Conservation (phyloP, 2,329 filamentous ascomycete genomes). For the Pseudocercospora ulei region DNA sequence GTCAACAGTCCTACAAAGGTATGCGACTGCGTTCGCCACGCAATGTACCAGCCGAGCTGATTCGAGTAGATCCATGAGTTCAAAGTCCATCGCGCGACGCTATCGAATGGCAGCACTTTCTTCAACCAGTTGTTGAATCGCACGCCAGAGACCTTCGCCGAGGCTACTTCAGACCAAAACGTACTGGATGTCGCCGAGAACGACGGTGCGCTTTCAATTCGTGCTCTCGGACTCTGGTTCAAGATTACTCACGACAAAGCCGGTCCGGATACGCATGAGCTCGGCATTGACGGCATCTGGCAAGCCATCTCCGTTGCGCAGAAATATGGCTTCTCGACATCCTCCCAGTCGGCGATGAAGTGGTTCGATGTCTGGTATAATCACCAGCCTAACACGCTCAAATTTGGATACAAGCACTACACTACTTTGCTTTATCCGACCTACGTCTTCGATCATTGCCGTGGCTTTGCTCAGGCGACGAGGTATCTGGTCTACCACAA, state of each 20-base stretch:
- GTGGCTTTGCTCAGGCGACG: constrained; percentile 28
- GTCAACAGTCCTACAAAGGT: constrained; percentile 7
- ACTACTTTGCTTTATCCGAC: constrained; percentile 27
- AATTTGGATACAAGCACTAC: constrained; percentile 12
- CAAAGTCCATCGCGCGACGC: constrained; percentile 14
- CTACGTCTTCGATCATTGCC: constrained; percentile 29
- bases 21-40: no score
- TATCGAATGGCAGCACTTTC: constrained; percentile 4
- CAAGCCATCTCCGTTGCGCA: constrained; percentile 15
- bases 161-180: constrained; percentile 1
- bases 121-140: constrained; percentile 15
- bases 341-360: neutral
- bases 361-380: constrained; percentile 20
- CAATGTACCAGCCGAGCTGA: neutral
- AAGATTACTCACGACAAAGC: constrained; percentile 17
- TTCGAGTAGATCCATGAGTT: constrained; percentile 16
- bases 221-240: constrained; percentile 14
- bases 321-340: constrained; percentile 17
- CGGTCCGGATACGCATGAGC: constrained; percentile 1
- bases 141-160: constrained; percentile 4
- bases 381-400: neutral
- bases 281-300: constrained; percentile 18
- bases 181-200: constrained; percentile 16
- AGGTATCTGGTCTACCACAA: constrained; percentile 32
- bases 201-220: constrained; percentile 2